Evolutionary conservation across 805 yeast genomes (phyloP).

Genomic region (Nakazawaea siamensis): DNA sequence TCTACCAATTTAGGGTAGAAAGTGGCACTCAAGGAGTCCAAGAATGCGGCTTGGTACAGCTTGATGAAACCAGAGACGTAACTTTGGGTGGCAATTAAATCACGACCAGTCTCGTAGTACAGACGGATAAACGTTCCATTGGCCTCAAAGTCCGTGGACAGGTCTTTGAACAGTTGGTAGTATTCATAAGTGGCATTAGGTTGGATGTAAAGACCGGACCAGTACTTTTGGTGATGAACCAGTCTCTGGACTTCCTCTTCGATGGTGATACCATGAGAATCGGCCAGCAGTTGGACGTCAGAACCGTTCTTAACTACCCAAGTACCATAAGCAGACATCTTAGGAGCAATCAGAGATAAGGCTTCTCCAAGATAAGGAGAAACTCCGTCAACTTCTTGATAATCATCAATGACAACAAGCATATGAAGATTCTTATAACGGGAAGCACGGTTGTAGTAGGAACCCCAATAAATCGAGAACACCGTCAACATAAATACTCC

Average conservation of each 20-base stretch:
- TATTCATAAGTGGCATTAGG: slow-evolving; percentile 40
- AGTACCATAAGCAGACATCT: slow-evolving; percentile 14
- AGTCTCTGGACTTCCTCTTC: slow-evolving; percentile 29
- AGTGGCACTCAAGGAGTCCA: not conserved
- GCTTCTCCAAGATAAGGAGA: slow-evolving; percentile 13
- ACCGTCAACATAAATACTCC: slow-evolving; percentile 26
- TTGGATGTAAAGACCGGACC: slow-evolving; percentile 50
- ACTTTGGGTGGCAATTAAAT: slow-evolving; percentile 15
- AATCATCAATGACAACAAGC: slow-evolving; percentile 30
- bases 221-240: slow-evolving; percentile 46
- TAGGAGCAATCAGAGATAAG: slow-evolving; percentile 12
- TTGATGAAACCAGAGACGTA: slow-evolving; percentile 4
- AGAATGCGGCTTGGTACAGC: slow-evolving; percentile 1
- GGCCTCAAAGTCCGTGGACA: slow-evolving; percentile 16
- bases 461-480: slow-evolving; percentile 36
- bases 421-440: slow-evolving; percentile 23
- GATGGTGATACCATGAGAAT: slow-evolving; percentile 19
- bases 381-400: slow-evolving; percentile 8
- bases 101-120: slow-evolving; percentile 56
- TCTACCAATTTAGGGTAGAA: slow-evolving; percentile 19
- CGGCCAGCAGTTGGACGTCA: slow-evolving; percentile 23
- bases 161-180: slow-evolving; percentile 26
- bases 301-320: slow-evolving; percentile 16
- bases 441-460: slow-evolving; percentile 22
- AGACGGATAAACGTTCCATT: slow-evolving; percentile 27